phyloP scores from a whole-genome alignment of 176 grass and related monocot species.

The barley (Hordeum vulgare) region MorexV3_pseudomolecules_assembly NC_058522.1:93386161-93386660 shows the following conservation, averaged over 20 bases:
- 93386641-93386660: conserved; percentile 41
- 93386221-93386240: conserved; percentile 49
- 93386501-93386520: conserved; percentile 37
- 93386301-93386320: conserved; percentile 35
- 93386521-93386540: conserved; percentile 39
- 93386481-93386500: conserved; percentile 29
- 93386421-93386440: conserved; percentile 27
- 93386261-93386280: conserved; percentile 13
- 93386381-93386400: conserved; percentile 37
- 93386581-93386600: conserved; percentile 10
- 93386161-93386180: conserved; percentile 14
- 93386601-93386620: conserved; percentile 44
- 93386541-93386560: conserved; percentile 37
- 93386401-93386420: conserved; percentile 43
- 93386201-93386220: conserved; percentile 36
- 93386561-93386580: conserved; percentile 42
- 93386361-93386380: conserved; percentile 20
- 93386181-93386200: conserved; percentile 30
- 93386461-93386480: conserved; percentile 18
- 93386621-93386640: conserved; percentile 61
- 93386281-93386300: conserved; percentile 13
- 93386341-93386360: conserved; percentile 20
- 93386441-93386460: conserved; percentile 12
- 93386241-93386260: conserved; percentile 21
- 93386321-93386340: conserved; percentile 9